Evolutionary conservation across 2,329 filamentous ascomycete genomes (phyloP).

Genomic region (Trichoderma cornu-damae): DNA sequence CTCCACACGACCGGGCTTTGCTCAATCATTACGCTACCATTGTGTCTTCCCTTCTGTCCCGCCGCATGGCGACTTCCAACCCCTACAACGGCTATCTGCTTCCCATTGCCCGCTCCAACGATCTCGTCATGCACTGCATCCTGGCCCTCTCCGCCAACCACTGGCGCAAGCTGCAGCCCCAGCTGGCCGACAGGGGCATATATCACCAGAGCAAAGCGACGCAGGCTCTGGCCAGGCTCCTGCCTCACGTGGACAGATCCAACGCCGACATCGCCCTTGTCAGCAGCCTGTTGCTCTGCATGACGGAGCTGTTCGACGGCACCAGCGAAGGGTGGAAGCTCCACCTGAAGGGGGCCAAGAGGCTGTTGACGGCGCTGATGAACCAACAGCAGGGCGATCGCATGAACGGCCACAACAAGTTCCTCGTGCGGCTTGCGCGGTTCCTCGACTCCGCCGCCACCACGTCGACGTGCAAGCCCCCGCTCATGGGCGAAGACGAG

Average conservation of each 20-base stretch:
- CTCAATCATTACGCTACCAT: conserved; percentile 35
- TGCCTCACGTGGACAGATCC: conserved; percentile 32
- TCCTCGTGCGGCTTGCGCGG: conserved; percentile 31
- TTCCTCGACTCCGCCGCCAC: conserved; percentile 35
- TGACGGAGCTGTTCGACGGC: conserved; percentile 41
- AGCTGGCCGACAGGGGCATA: conserved; percentile 29
- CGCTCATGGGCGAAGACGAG: conserved; percentile 32
- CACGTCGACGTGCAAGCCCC: conserved; percentile 32
- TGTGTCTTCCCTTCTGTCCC: conserved; percentile 32
- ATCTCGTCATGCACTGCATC: conserved; percentile 32
- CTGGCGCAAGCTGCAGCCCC: conserved; percentile 33
- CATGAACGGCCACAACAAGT: conserved; percentile 37
- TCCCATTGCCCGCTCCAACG: conserved; percentile 32
- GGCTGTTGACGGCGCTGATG: conserved; percentile 32
- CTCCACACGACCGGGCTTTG: conserved; percentile 30
- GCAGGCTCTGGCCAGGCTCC: conserved; percentile 29
- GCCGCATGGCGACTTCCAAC: conserved; percentile 27
- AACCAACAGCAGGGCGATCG: conserved; percentile 30
- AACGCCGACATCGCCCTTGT: conserved; percentile 35
- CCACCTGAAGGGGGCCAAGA: conserved; percentile 39
- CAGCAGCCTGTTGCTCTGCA: conserved; percentile 38
- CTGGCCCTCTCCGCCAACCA: conserved; percentile 33
- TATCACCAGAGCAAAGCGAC: conserved; percentile 32
- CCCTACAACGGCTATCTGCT: conserved; percentile 32
- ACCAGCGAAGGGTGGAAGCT: conserved; percentile 40